Base-by-base conservation (phyloP, 176 grass and related monocot genomes). In the Aegilops sharonensis region DNA sequence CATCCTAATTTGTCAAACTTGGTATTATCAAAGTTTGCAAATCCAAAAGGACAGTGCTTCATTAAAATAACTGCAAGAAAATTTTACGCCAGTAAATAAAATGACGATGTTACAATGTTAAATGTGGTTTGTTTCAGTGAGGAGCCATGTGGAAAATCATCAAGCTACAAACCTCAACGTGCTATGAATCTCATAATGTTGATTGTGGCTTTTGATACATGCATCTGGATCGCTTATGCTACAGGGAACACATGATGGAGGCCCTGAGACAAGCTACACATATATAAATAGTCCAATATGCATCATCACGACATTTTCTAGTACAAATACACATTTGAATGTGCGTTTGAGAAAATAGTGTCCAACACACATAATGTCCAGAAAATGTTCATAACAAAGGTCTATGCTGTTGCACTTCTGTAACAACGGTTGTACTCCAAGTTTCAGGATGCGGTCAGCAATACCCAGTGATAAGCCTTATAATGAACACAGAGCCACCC, bases 1-100 rank as follows among this genome's bases (percentile, higher is more conserved):
- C 24, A 66, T 84, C 32, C 25, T 68, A 87, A 17, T 82, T 57
- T 82, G 31, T 56, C 62, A 87, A 68, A 68, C 18, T 47, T 34
- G 18, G 63, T 24, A 67, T 81, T 47, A 20, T 18, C 39, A 57
- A 39, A 76, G 24, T 68, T 66, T 39, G 32, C 6, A 85, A 32
- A 21, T 62, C 4, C 72, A 84, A 65, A 84, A 35, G 20, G 75
- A 64, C 65, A 68, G 12, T 18, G 60, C 6, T 23, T 34, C 39
- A 56, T 24, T 64, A 54, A 69, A 72, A 47, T 13, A 36, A 64
- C 71, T 40, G 62, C 39, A 71, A 14, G 30, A 50, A 20, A n/a
- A 50, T 68, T 77, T 69, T 70, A 62, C 7, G 36, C 69, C 78
- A 70, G 5, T 52, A 52, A 90, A 82, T 17, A 4, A 8, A 8